Base-by-base conservation (phyloP, 2,329 filamentous ascomycete genomes). In the Hypoxylon sp. region DNA sequence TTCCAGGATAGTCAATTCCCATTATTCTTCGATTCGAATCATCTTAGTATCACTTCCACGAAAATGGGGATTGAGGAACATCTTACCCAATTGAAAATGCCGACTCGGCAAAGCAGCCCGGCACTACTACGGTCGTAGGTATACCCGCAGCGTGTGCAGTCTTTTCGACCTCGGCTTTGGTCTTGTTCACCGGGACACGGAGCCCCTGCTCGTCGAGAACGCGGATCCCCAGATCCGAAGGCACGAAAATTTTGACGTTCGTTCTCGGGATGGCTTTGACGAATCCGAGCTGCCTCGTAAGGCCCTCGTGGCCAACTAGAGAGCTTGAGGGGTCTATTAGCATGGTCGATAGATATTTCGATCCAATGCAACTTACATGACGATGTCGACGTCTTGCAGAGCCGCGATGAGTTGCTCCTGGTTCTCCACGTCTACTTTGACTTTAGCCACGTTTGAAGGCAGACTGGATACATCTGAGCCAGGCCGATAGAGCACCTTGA, bases 211-310 rank as follows among this genome's bases (percentile, higher is more conserved):
- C 68, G 15, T 72, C 70, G 13, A 60, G 19, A 2, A 11, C 66
- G 6, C 65, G 68, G 20, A 69, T 56, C 7, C 64, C 71, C 19
- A 75, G 60, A 13, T 75, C 68, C 0, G 72, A 76, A 1, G 71
- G 73, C 24, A 74, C 70, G 46, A 75, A 75, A 0, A 75, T 47
- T 48, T 73, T 70, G 5, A 75, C 73, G 2, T 67, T 65, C 1
- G 72, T 71, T 0, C 19, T 65, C 0, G 73, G 71, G 13, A 75
- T 73, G 0, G 73, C 72, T 26, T 67, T 70, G 30, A 75, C 47
- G 49, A 75, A 73, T 20, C 22, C 69, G 28, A 68, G 69, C 34
- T 75, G 72, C 24, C 53, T 64, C 6, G 49, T 6, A 13, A 72
- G 41, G 0, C 67, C 69, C n/a, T 73, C 69, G 22, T 70, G 70